Conservation (phyloP, 345 rosid species). For the Brassica nigra region DNA sequence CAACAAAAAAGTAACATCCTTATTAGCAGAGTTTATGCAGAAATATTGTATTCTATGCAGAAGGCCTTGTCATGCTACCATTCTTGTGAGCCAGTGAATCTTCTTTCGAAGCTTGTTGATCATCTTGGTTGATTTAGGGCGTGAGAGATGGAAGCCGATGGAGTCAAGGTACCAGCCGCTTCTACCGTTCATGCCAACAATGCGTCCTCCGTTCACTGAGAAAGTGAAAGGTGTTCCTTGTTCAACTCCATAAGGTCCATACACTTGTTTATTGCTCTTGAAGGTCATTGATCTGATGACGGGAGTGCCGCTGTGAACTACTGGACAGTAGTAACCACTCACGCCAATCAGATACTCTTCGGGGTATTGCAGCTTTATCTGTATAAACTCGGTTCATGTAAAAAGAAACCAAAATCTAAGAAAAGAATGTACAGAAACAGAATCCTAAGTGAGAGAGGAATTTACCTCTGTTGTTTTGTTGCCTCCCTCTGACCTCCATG, state of each 20-base stretch:
- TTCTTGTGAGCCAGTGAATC: constrained; percentile 54
- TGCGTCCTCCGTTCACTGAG: constrained; percentile 52
- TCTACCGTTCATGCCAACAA: constrained; percentile 70
- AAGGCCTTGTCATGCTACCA: constrained; percentile 9
- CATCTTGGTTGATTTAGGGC: constrained; percentile 48
- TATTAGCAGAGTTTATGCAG: constrained; percentile 8
- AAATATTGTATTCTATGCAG: constrained; percentile 4
- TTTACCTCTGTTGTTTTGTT: constrained; percentile 54
- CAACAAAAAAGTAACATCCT: constrained; percentile 23
- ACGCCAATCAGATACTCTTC: constrained; percentile 63
- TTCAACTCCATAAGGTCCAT: constrained; percentile 72
- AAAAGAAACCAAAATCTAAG: not conserved
- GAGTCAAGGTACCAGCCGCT: constrained; percentile 79
- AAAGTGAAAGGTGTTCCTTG: constrained; percentile 73
- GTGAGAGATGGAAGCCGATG: constrained; percentile 60
- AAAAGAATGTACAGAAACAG: not conserved
- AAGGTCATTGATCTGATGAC: constrained; percentile 73
- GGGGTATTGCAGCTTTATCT: constrained; percentile 77
- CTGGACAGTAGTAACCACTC: constrained; percentile 61
- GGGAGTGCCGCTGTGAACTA: constrained; percentile 58
- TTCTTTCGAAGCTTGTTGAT: constrained; percentile 53
- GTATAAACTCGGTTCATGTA: constrained; percentile 3
- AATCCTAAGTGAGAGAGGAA: not conserved
- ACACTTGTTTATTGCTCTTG: constrained; percentile 62
- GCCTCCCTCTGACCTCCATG: constrained; percentile 75